A percentile compares a stretch with the other conserved stretches of the same genome.
phyloP scores from a whole-genome alignment of 1,284 basidiomycete genomes.

The Ustilago shanxiensis region DNA sequence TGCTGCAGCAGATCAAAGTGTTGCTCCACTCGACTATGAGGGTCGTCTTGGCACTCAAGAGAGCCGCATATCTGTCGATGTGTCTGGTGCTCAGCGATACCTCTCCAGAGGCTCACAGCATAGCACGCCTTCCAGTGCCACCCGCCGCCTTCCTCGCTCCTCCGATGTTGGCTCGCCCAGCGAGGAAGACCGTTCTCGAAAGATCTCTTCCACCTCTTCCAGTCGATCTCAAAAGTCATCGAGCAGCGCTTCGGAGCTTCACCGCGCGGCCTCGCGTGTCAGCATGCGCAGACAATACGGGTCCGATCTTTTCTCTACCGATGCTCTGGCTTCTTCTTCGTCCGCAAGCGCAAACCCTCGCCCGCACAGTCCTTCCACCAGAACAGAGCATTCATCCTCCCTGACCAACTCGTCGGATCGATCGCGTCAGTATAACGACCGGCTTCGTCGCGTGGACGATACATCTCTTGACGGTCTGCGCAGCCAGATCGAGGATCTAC shows the following conservation, averaged over 20 bases:
- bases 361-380: conserved; percentile 22
- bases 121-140: conserved; percentile 37
- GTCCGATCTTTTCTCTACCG: conserved; percentile 55
- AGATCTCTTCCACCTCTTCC: conserved; percentile 56
- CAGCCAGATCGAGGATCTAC: conserved; percentile 33
- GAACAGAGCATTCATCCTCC: conserved; percentile 28
- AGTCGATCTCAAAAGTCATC: conserved; percentile 55
- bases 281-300: conserved; percentile 52
- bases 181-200: conserved; percentile 44
- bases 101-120: conserved; percentile 35
- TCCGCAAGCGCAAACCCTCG: conserved; percentile 6
- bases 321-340: conserved; percentile 22
- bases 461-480: conserved; percentile 24
- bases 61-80: conserved; percentile 54
- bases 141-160: conserved; percentile 23
- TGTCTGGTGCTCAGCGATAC: conserved; percentile 42
- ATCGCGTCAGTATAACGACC: conserved; percentile 14
- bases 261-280: conserved; percentile 54
- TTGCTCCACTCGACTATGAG: conserved; percentile 23
- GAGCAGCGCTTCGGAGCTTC: conserved; percentile 56
- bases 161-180: conserved; percentile 44
- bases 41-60: conserved; percentile 38
- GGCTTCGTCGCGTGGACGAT: conserved; percentile 18
- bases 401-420: conserved; percentile 33
- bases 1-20: conserved; percentile 32